Evolutionary conservation across 306 rosid genomes (phyloP), one percentile per base, ranked within the genome.

Genomic region (Acacia confusa): DNA sequence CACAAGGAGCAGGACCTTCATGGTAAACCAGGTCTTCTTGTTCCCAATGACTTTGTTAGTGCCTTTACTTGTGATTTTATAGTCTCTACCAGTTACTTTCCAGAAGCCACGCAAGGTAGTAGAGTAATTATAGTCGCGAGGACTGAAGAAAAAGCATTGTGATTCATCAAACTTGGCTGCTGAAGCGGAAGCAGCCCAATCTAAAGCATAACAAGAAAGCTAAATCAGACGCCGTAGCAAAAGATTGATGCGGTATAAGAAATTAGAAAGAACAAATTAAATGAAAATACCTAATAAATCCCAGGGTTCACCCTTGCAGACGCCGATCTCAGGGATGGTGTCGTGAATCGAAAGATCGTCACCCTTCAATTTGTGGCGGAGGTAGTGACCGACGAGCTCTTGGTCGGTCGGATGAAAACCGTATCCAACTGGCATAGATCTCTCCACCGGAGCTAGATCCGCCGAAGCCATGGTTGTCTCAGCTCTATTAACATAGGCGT

Each of bases 331-430:
- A 30, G 83, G 47, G 13, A 67, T 34, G 12, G 73, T 28, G 10
- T 15, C 1, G 4, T 76, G 48, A 1, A 43, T 3, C 57, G 58
- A 74, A 15, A 84, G 74, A 16, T 1, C n/a, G 11, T 85, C 91
- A 0, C 2, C 34, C 66, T n/a, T 52, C 25, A 85, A 13, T 84
- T 91, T 94, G 34, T 57, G 74, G 77, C 44, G 82, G 28, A 94
- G 77, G 75, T 71, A 94, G 60, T 88, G 68, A 8, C 12, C 3
- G 1, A 94, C 45, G 9, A 94, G 87, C 76, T 94, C 98, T 44
- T 85, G 88, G 4, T 91, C 97, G 0, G 94, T 89, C 11, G 98
- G 97, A 4, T n/a, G 76, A 80, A 92, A 92, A 34, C 94, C 81
- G 86, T 7, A 91, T 20, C 95, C 95, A 0, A 82, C 80, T 3